Conservation (phyloP, 2,329 filamentous ascomycete genomes). For the Diaporthe sp. region DNA sequence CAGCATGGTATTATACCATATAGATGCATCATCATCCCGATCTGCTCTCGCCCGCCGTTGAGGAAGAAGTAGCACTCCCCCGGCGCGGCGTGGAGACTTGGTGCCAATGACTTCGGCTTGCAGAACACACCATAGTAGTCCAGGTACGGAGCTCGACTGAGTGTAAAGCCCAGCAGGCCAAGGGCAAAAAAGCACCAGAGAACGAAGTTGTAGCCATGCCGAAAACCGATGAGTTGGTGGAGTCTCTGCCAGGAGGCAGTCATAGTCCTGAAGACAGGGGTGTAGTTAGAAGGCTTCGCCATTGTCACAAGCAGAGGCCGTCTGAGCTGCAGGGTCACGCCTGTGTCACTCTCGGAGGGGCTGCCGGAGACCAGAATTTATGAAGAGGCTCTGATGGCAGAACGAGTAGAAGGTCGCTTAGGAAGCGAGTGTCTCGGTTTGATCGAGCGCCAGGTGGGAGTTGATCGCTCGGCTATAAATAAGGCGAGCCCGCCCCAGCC, state of each 20-base stretch:
- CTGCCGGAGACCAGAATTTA: constrained; percentile 19
- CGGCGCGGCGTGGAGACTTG: constrained; percentile 39
- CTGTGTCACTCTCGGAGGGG: constrained; percentile 31
- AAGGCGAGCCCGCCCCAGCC: constrained; percentile 28
- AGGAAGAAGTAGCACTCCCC: constrained; percentile 42
- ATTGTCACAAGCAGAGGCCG: constrained; percentile 3
- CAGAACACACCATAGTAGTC: constrained; percentile 59
- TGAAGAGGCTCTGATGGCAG: constrained; percentile 20
- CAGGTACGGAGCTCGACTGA: constrained; percentile 64
- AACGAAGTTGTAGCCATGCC: constrained; percentile 69
- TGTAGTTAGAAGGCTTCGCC: neutral
- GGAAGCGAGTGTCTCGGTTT: constrained; percentile 43
- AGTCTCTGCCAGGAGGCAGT: constrained; percentile 48
- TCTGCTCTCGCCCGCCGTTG: constrained; percentile 45
- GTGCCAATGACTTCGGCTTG: constrained; percentile 42
- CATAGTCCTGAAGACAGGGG: neutral
- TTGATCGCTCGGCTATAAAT: constrained; percentile 38
- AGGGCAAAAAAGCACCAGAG: constrained; percentile 66
- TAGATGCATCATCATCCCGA: constrained; percentile 63
- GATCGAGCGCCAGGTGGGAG: constrained; percentile 39
- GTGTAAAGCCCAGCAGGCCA: constrained; percentile 61
- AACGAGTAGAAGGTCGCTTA: constrained; percentile 38
- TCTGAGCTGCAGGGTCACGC: neutral
- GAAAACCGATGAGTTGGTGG: constrained; percentile 67
- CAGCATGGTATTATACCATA: constrained; percentile 60